A percentile compares a stretch with the other conserved stretches of the same genome.
Conservation (phyloP, 2,329 filamentous ascomycete genomes). For the Colletotrichum cereale region DNA sequence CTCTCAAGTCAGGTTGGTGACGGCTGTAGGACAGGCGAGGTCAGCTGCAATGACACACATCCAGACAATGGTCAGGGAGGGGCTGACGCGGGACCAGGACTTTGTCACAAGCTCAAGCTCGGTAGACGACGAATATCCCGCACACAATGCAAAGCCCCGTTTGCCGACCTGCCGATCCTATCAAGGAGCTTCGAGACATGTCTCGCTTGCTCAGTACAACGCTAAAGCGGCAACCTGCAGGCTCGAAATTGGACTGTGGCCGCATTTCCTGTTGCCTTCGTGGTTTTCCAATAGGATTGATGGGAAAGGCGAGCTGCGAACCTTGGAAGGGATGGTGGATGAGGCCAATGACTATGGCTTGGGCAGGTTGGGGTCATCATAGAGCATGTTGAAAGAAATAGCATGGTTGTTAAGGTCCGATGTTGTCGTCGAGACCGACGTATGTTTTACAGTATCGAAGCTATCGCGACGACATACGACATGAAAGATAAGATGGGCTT, state of each 20-base stretch:
- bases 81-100: slow-evolving; percentile 18
- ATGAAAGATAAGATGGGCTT: neutral
- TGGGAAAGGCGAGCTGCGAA: neutral
- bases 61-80: slow-evolving; percentile 16
- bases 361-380: neutral
- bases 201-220: slow-evolving; percentile 39
- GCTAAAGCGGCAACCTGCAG: slow-evolving; percentile 31
- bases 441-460: neutral
- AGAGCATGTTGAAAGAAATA: neutral
- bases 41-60: slow-evolving; percentile 28
- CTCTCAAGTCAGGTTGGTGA: slow-evolving; percentile 21
- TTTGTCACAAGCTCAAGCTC: slow-evolving; percentile 34
- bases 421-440: neutral
- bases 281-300: slow-evolving; percentile 1
- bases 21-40: slow-evolving; percentile 26
- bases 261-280: slow-evolving; percentile 5
- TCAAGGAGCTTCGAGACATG: slow-evolving; percentile 40
- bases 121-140: slow-evolving; percentile 39
- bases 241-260: slow-evolving; percentile 25
- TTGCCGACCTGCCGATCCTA: slow-evolving; percentile 35
- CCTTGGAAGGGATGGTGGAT: neutral
- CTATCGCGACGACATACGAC: slow-evolving; percentile 3
- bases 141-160: slow-evolving; percentile 39
- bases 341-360: neutral
- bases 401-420: neutral